Evolutionary conservation across 208 protist genomes (phyloP).

Genomic region (Trypanosoma vivax): DNA sequence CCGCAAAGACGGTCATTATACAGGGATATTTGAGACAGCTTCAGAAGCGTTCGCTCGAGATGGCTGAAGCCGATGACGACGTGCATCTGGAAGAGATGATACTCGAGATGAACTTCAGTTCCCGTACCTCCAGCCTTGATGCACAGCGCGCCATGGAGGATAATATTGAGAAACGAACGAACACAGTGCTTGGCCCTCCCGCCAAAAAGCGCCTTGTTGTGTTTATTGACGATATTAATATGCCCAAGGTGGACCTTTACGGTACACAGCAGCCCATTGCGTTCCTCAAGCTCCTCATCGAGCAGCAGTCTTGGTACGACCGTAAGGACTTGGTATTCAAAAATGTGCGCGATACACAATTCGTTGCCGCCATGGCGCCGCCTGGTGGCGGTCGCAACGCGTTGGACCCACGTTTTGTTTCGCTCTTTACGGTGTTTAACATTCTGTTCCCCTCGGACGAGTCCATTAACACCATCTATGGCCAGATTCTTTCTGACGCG

Average conservation of each 20-base stretch:
- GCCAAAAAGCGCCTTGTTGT: slow-evolving; percentile 94
- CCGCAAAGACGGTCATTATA: slow-evolving; percentile 98
- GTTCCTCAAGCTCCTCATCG: slow-evolving; percentile 97
- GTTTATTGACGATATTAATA: slow-evolving; percentile 99
- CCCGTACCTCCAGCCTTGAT: slow-evolving; percentile 93
- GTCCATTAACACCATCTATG: slow-evolving; percentile 96
- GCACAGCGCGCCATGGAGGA: slow-evolving; percentile 96
- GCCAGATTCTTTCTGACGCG: slow-evolving; percentile 90
- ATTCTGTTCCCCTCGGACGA: slow-evolving; percentile 95
- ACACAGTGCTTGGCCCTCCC: slow-evolving; percentile 93
- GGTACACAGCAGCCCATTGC: slow-evolving; percentile 99
- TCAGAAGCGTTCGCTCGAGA: slow-evolving; percentile 57
- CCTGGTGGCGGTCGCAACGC: slow-evolving; percentile 95
- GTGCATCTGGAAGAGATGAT: slow-evolving; percentile 86
- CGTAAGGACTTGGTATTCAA: slow-evolving; percentile 96
- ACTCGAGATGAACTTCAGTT: slow-evolving; percentile 96
- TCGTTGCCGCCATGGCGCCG: slow-evolving; percentile 95
- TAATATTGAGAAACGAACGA: slow-evolving; percentile 96
- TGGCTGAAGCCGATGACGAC: slow-evolving; percentile 29
- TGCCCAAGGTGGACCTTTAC: slow-evolving; percentile 97
- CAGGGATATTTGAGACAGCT: slow-evolving; percentile 91
- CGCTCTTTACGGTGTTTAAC: slow-evolving; percentile 96
- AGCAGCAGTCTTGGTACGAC: slow-evolving; percentile 96
- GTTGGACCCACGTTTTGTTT: slow-evolving; percentile 97
- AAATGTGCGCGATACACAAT: slow-evolving; percentile 94